Base-by-base conservation (phyloP, 306 rosid genomes). In the Fagus sylvatica region DNA sequence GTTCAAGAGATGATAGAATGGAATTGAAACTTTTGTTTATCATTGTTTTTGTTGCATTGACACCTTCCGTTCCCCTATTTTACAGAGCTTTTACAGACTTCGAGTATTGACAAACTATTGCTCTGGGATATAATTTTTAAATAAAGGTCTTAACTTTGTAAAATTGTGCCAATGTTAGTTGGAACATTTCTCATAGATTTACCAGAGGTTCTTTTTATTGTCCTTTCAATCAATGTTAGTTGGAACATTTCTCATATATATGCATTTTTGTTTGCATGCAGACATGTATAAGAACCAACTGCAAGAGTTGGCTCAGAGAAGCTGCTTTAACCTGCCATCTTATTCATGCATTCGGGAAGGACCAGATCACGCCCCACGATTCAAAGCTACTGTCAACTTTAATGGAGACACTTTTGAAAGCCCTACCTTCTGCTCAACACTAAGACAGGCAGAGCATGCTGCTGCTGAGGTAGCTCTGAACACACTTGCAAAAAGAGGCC, bases 291-390 rank as follows among this genome's bases (percentile, higher is more conserved):
- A 89, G 84, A 91, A 89, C 72, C 90, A 87, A 81, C 75, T 91
- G 84, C 96, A 91, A 86, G 96, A 92, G 80, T 88, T 93, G 85
- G 98, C 98, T 71, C 98, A 93, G 80, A 86, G 98, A 85, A 89
- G 98, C 86, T 93, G 96, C 80, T 90, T 90, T 76, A 89, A 90
- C 80, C 84, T 93, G 84, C 98, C 96, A 16, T 93, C 98, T 40
- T 93, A 93, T 86, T 85, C 98, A 65, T 93, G 94, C 84, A 90
- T 93, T 54, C 88, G 98, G 1, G 98, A 93, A 82, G 98, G 98
- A 55, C 96, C 98, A 19, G 96, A 93, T 83, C 98, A 93, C 41
- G 94, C 90, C 69, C 96, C 98, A 85, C 90, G 93, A 59, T 93
- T 93, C 83, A 91, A 93, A 85, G 92, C 91, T n/a, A 93, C 93